Conservation (phyloP, 306 rosid species). For the Corylus heterophylla region DNA sequence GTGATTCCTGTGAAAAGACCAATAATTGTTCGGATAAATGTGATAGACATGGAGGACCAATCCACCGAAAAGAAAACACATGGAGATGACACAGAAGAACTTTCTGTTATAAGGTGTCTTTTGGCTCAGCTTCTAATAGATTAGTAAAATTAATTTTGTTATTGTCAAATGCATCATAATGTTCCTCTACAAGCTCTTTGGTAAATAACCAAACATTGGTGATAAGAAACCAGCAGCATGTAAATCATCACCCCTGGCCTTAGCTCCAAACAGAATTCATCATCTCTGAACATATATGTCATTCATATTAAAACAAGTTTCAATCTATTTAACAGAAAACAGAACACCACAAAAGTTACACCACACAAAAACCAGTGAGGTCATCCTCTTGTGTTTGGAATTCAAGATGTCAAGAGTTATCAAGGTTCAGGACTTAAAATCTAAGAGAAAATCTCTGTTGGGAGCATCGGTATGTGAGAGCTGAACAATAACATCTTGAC, state of each 20-base stretch:
- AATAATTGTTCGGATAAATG: conserved; percentile 19
- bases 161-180: background rate
- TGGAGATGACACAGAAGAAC: conserved; percentile 1
- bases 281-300: background rate
- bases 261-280: background rate
- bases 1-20: conserved; percentile 43
- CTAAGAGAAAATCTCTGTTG: background rate
- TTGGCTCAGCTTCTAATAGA: conserved; percentile 6
- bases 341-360: conserved; percentile 1
- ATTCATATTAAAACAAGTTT: background rate
- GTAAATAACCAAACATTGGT: background rate
- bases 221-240: conserved; percentile 4
- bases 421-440: background rate
- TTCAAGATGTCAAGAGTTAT: background rate
- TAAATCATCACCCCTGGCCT: background rate
- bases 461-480: background rate
- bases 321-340: background rate
- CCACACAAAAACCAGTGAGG: background rate
- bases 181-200: conserved; percentile 5
- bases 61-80: conserved; percentile 11
- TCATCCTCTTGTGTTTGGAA: background rate
- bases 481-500: background rate
- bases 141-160: background rate
- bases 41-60: background rate
- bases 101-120: background rate